Percentiles rank a stretch among this genome's conserved stretches.
phyloP scores from a whole-genome alignment of 768 basidiomycete genomes.

The Sarcodon sp. region DNA sequence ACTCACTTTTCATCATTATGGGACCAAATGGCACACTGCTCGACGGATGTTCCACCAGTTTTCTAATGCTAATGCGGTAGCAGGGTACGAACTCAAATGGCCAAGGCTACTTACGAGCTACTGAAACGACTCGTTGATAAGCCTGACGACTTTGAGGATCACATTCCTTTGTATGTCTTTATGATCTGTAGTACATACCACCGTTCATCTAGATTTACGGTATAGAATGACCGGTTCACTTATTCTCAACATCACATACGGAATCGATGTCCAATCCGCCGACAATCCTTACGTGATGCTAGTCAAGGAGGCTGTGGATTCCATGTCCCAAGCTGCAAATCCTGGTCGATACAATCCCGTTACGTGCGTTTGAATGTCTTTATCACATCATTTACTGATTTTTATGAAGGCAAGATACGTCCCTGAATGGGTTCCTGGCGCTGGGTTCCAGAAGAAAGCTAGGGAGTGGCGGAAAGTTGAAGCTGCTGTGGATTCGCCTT shows the following conservation, averaged over 20 bases:
- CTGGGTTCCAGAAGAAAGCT: background rate
- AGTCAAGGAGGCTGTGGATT: conserved; percentile 12
- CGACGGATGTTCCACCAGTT: conserved; percentile 28
- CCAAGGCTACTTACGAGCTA: conserved; percentile 18
- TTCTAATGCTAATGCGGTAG: conserved; percentile 21
- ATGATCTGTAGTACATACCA: background rate
- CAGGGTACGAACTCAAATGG: conserved; percentile 17
- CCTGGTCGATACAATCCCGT: conserved; percentile 31
- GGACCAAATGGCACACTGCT: conserved; percentile 25
- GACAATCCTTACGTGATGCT: conserved; percentile 19
- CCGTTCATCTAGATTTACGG: background rate
- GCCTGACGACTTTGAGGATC: conserved; percentile 26
- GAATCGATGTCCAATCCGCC: conserved; percentile 16
- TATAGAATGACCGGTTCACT: conserved; percentile 20
- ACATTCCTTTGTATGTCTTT: conserved; percentile 22
- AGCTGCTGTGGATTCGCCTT: background rate
- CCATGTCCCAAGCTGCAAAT: conserved; percentile 17
- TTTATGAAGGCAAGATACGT: background rate
- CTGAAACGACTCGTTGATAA: conserved; percentile 18
- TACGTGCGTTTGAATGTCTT: conserved; percentile 15
- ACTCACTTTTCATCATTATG: conserved; percentile 27
- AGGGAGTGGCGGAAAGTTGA: background rate
- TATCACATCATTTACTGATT: background rate
- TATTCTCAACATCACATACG: conserved; percentile 22
- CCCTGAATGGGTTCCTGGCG: background rate